Evolutionary conservation across 305 asterid genomes (phyloP), one percentile per base, ranked within the genome.

Genomic region (Ajuga reptans): DNA sequence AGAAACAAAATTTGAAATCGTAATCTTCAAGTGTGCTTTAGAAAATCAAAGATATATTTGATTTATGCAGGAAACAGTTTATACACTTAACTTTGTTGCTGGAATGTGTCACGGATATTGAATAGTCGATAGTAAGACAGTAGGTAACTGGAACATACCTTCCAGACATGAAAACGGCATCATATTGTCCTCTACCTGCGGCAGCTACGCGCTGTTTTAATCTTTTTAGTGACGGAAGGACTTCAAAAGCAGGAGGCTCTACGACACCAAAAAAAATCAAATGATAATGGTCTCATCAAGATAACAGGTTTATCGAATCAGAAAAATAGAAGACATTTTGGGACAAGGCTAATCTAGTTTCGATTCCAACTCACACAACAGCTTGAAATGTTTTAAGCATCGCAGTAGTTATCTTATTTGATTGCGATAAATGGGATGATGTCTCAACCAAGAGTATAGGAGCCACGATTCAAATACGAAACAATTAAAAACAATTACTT

Each of bases 141-240:
- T 71, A 71, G 6, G 53, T 14, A 27, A 18, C 9, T 8, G 5
- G 4, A 54, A 45, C 4, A 43, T 82, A 92, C 97, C 97, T 92
- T 49, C 98, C 98, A 10, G 98, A 90, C 97, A 92, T 90, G 82
- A 92, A 88, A 75, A 90, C 93, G 1, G 96, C 95, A 68, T 80
- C 90, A 56, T 90, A 92, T 67, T 85, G 89, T 50, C 96, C 96
- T 81, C 86, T 82, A 36, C 97, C 93, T 8, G 95, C 97, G 16
- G 91, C 92, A 56, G 75, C 67, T 58, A 92, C 77, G 27, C 94
- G 96, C 52, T 88, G 88, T 73, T 92, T 92, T 69, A 92, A 70
- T 78, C 93, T 89, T 80, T 84, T 85, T 51, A 92, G 84, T 15
- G 97, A 88, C 14, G 98, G 97, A 69, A 92, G 92, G 39, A 92